Conservation (phyloP, 2,329 filamentous ascomycete species). For the Penicillium expansum region DNA sequence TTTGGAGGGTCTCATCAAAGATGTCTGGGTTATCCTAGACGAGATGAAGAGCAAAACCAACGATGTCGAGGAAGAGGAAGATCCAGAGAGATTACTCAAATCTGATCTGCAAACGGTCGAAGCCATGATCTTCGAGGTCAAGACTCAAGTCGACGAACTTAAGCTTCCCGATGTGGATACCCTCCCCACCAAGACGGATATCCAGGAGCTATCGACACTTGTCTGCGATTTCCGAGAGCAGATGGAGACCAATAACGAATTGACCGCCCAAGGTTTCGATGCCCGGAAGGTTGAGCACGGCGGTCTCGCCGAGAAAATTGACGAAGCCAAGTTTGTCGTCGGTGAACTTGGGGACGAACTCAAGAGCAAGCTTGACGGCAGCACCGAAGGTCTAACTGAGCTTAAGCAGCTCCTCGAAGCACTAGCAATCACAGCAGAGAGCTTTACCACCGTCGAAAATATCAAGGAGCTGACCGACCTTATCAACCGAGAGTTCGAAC, state of each 20-base stretch:
- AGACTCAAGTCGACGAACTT: constrained; percentile 71
- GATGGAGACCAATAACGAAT: constrained; percentile 64
- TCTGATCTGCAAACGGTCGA: constrained; percentile 79
- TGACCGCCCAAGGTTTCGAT: constrained; percentile 75
- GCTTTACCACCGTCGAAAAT: constrained; percentile 53
- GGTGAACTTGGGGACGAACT: constrained; percentile 75
- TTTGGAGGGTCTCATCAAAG: constrained; percentile 74
- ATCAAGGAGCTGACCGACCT: constrained; percentile 70
- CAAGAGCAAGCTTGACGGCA: constrained; percentile 72
- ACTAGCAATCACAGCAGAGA: constrained; percentile 59
- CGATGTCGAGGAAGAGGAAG: constrained; percentile 47
- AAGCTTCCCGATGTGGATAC: constrained; percentile 67
- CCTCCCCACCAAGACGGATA: constrained; percentile 72
- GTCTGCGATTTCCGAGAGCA: constrained; percentile 67
- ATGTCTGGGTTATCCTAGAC: constrained; percentile 72
- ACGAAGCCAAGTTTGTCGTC: constrained; percentile 73
- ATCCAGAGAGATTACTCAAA: constrained; percentile 67
- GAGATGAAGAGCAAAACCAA: constrained; percentile 55
- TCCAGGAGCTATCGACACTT: constrained; percentile 66
- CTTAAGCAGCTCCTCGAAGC: constrained; percentile 62
- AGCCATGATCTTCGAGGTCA: constrained; percentile 79
- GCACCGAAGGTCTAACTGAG: constrained; percentile 62
- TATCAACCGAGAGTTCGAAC: constrained; percentile 83
- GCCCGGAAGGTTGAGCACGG: constrained; percentile 81
- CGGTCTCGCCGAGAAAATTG: constrained; percentile 72